Base-by-base conservation (phyloP, 1,284 basidiomycete genomes). In the Xanthoconium separans region DNA sequence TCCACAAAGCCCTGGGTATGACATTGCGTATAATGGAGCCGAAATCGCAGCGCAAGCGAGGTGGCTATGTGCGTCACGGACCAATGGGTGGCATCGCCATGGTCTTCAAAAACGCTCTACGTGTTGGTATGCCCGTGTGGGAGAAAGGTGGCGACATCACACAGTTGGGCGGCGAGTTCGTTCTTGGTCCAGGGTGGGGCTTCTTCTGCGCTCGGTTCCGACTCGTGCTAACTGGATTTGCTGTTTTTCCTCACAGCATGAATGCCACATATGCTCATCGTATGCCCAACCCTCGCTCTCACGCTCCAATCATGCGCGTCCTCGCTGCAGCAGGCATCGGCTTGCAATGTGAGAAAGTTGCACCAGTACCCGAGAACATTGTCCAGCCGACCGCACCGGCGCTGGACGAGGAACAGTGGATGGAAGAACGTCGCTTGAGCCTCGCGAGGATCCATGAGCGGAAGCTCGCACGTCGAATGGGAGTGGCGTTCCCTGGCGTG, bases 141-240 rank as follows among this genome's bases (percentile, higher is more conserved):
- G 85, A 87, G 69, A 84, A 83, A 52, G 89, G 88, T 2, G 93
- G 93, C 0, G 87, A 93, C 64, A 74, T 83, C 44, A 71, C 77
- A 47, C 89, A 94, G 70, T 79, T 95, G 30, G 93, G 93, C 16
- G 93, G 93, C 24, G 93, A 95, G 73, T 95, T 95, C 65, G 81
- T 95, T 27, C 79, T 96, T 50, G 89, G 89, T 24, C 89, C 89
- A 44, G 85, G 84, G 84, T 87, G 54, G 65, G 81, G 5, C 66
- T 36, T 3, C 36, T 16, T 53, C 31, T 15, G 3, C 16, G 13
- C 50, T 33, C 49, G 49, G 22, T 30, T 49, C 44, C 58, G 5
- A 55, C 69, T 53, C 47, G 43, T 53, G 33, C 58, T 54, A 27
- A 60, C 36, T 39, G 9, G 34, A 31, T 34, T 18, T 27, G 45